Conservation (phyloP, 2,329 filamentous ascomycete species). For the Zasmidium citrigriseum region DNA sequence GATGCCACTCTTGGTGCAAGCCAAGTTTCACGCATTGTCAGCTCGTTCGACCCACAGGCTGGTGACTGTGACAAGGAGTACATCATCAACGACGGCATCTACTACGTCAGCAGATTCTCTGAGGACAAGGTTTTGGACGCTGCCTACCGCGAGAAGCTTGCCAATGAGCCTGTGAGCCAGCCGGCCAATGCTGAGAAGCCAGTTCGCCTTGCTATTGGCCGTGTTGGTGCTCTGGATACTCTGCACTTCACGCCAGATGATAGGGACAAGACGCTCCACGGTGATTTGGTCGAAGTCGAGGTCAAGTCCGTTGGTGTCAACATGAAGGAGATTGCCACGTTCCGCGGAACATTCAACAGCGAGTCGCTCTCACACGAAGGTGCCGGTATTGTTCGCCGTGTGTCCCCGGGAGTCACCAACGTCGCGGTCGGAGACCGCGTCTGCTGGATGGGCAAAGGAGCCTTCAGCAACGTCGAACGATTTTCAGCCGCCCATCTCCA, state of each 20-base stretch:
- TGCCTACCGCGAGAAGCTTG: neutral
- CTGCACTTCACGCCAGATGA: neutral
- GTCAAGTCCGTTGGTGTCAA: constrained; percentile 3
- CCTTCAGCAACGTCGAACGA: constrained; percentile 1
- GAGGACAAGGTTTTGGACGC: neutral
- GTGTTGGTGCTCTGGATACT: neutral
- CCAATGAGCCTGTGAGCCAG: neutral
- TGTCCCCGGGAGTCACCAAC: neutral
- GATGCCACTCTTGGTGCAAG: neutral
- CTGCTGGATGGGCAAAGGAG: neutral
- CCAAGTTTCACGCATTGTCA: neutral
- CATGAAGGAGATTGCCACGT: neutral
- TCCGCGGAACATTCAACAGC: neutral
- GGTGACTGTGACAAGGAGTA: neutral
- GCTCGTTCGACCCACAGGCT: neutral
- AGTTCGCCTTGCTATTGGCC: neutral
- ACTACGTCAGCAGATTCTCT: neutral
- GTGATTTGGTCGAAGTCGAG: constrained; percentile 4
- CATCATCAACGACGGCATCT: neutral
- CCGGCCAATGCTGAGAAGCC: neutral
- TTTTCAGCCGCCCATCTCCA: neutral
- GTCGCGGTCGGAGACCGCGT: constrained; percentile 2
- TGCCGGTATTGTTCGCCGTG: neutral
- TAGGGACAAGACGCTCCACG: neutral
- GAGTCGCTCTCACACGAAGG: neutral